Percentiles rank a stretch among this genome's conserved stretches.
Conservation (phyloP, 1,284 basidiomycete genomes). For the Neotropicomus parvogracilis region DNA sequence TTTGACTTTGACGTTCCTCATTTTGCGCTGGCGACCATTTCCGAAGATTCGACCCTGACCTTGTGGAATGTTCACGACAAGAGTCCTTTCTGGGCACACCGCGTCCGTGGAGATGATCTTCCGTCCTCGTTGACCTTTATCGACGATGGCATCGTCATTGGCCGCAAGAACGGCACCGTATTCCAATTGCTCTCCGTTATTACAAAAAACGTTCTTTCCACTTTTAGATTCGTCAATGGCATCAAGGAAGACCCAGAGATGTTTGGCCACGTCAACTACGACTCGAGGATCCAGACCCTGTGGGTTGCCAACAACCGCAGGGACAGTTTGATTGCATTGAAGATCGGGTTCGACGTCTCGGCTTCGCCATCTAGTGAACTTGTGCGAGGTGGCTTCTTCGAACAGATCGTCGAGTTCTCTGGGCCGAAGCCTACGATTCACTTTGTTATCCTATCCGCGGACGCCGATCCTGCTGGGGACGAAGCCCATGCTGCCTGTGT, state of each 20-base stretch:
- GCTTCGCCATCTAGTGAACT: slow-evolving; percentile 56
- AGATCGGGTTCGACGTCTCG: slow-evolving; percentile 62
- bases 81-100: slow-evolving; percentile 66
- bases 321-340: slow-evolving; percentile 76
- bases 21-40: slow-evolving; percentile 71
- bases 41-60: slow-evolving; percentile 72
- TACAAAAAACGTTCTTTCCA: slow-evolving; percentile 69
- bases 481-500: slow-evolving; percentile 77
- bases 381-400: slow-evolving; percentile 58
- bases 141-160: slow-evolving; percentile 73
- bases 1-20: slow-evolving; percentile 78
- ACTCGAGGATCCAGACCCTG: slow-evolving; percentile 73
- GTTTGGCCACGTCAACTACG: slow-evolving; percentile 82
- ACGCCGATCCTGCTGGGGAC: slow-evolving; percentile 72
- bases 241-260: slow-evolving; percentile 67
- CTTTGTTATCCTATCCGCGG: slow-evolving; percentile 77
- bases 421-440: slow-evolving; percentile 82
- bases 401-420: slow-evolving; percentile 75
- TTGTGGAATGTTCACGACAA: slow-evolving; percentile 76
- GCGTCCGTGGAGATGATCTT: slow-evolving; percentile 68
- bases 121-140: slow-evolving; percentile 79
- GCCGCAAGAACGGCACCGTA: slow-evolving; percentile 74
- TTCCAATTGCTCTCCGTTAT: slow-evolving; percentile 73
- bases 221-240: slow-evolving; percentile 71
- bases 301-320: slow-evolving; percentile 82